These are phyloP conservation scores for Hymenoscyphus fructigenus DNA, from an alignment of 2,329 filamentous ascomycete species.

Conservation along the genomic window DNA sequence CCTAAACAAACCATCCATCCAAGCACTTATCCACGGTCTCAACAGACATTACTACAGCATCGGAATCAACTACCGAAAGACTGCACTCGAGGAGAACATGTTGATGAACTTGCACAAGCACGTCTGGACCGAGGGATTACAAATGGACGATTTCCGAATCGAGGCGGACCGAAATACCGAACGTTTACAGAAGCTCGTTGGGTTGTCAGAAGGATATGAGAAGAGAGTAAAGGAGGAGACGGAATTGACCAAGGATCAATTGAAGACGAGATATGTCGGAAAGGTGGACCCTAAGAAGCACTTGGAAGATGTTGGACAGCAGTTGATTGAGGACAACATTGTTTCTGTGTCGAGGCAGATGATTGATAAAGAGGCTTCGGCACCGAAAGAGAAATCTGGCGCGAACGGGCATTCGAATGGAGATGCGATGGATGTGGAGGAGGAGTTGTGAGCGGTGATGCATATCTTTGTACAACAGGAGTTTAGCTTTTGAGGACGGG, in stretches of 20 bases:
- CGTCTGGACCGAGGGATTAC: slow-evolving; percentile 94
- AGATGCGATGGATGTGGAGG: slow-evolving; percentile 36
- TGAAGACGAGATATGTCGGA: slow-evolving; percentile 98
- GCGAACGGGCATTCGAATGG: slow-evolving; percentile 44
- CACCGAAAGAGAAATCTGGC: slow-evolving; percentile 67
- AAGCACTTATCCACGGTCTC: slow-evolving; percentile 95
- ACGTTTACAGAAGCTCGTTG: slow-evolving; percentile 81
- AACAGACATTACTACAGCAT: slow-evolving; percentile 99
- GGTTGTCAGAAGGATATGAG: slow-evolving; percentile 92
- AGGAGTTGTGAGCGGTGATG: slow-evolving; percentile 44
- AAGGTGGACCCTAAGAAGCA: slow-evolving; percentile 99
- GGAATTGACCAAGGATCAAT: slow-evolving; percentile 91
- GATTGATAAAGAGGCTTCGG: slow-evolving; percentile 98
- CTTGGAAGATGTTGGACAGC: slow-evolving; percentile 91
- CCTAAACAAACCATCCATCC: slow-evolving; percentile 99
- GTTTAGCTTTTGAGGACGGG: slow-evolving; percentile 30
- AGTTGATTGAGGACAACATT: slow-evolving; percentile 98
- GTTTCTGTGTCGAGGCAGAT: slow-evolving; percentile 97
- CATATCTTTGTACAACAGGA: slow-evolving; percentile 39
- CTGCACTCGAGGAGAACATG: slow-evolving; percentile 98
- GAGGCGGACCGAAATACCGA: slow-evolving; percentile 87
- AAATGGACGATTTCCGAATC: slow-evolving; percentile 92
- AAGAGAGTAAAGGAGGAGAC: slow-evolving; percentile 99
- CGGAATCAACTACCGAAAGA: slow-evolving; percentile 97
- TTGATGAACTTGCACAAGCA: slow-evolving; percentile 99